These are phyloP conservation scores for Carex kokanica DNA, from an alignment of 176 grass and related monocot genomes.

Conservation along the genomic window DNA sequence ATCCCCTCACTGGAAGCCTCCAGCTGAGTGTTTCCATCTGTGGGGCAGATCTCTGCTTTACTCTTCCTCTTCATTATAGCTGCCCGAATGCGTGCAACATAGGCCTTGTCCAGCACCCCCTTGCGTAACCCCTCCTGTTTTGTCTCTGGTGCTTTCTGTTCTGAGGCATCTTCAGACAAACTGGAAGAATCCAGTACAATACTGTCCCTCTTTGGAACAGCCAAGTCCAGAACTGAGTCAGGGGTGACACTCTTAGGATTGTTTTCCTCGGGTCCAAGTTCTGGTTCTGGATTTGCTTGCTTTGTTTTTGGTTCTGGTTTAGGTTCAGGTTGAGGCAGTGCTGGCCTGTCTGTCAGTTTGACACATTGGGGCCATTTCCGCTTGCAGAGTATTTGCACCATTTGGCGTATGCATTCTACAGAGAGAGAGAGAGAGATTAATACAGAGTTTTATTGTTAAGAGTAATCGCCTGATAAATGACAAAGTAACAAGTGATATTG, in stretches of 20 bases:
- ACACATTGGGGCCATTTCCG: constrained; percentile 12
- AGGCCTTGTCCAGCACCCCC: background rate
- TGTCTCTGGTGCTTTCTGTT: constrained; percentile 5
- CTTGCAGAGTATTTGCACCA: constrained; percentile 45
- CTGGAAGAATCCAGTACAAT: background rate
- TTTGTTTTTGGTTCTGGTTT: background rate
- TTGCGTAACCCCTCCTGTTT: background rate
- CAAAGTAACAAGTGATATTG: background rate
- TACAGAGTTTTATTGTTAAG: background rate
- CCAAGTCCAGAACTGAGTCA: constrained; percentile 2
- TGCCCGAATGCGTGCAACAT: constrained; percentile 11
- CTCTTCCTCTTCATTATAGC: constrained; percentile 9
- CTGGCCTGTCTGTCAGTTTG: background rate
- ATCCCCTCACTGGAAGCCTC: constrained; percentile 14
- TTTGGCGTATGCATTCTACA: constrained; percentile 55
- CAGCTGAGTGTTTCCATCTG: background rate
- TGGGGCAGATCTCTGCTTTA: background rate
- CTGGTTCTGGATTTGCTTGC: constrained; percentile 8
- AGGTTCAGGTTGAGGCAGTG: background rate
- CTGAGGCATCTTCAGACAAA: background rate
- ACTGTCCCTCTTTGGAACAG: background rate
- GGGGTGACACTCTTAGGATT: background rate
- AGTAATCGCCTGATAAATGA: background rate
- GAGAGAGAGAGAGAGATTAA: background rate
- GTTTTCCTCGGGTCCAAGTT: background rate